These are phyloP conservation scores for Balakata baccata DNA, from an alignment of 345 rosid species.

Conservation along the genomic window DNA sequence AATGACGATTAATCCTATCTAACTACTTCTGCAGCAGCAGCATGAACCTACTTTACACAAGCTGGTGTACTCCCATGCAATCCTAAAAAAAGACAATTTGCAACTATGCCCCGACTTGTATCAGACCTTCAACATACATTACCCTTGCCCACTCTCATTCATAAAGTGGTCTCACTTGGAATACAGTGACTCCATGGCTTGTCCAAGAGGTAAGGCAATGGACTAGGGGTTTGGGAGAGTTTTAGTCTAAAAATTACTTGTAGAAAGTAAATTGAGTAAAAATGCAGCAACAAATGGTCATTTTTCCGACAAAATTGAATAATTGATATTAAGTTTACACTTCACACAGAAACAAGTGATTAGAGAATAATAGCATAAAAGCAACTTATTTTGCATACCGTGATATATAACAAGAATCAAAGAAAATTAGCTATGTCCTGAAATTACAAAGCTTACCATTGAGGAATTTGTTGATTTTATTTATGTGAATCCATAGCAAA, in stretches of 20 bases:
- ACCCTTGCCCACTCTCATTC: background rate
- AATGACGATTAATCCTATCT: background rate
- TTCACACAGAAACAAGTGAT: background rate
- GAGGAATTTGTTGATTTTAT: background rate
- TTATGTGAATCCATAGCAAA: slow-evolving; percentile 1
- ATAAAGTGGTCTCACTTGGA: background rate
- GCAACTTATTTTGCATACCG: background rate
- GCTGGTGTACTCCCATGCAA: background rate
- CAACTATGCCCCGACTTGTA: background rate
- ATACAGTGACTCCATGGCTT: background rate
- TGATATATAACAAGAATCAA: background rate
- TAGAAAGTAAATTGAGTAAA: background rate
- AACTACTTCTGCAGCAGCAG: background rate
- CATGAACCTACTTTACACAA: too few relatives aligned
- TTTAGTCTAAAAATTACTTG: background rate
- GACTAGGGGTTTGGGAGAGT: background rate
- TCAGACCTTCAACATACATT: background rate
- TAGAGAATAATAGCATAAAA: background rate
- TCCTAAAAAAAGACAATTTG: background rate
- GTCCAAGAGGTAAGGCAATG: background rate
- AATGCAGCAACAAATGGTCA: background rate
- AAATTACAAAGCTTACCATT: background rate
- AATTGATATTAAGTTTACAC: too few relatives aligned
- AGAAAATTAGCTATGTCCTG: background rate
- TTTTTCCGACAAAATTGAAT: background rate